phyloP scores from a whole-genome alignment of 2,329 filamentous ascomycete species.

The Paracoccidioides lutzii region DNA sequence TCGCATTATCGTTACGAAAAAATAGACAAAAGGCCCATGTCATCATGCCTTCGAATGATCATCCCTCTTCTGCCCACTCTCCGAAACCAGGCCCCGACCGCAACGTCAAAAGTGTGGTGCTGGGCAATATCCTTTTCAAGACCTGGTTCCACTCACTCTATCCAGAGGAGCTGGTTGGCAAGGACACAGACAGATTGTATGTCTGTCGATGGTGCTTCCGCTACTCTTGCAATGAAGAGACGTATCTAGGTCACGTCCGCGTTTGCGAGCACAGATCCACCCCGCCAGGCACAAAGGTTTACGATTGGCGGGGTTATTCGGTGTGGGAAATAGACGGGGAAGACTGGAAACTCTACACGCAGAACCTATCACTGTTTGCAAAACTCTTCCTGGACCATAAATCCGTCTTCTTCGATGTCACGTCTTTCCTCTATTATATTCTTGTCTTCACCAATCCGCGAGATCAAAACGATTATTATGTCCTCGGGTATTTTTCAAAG shows the following conservation, averaged over 20 bases:
- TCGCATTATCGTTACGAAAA: not conserved
- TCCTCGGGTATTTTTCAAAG: conserved; percentile 96
- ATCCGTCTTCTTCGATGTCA: conserved; percentile 94
- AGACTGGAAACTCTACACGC: conserved; percentile 75
- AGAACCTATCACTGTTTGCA: conserved; percentile 89
- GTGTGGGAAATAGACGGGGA: conserved; percentile 92
- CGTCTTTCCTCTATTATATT: conserved; percentile 87
- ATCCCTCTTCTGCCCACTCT: conserved; percentile 11
- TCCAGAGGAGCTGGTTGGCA: conserved; percentile 49
- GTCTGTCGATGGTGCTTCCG: conserved; percentile 92
- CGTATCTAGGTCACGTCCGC: conserved; percentile 28
- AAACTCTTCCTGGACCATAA: conserved; percentile 98
- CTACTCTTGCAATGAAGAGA: conserved; percentile 47
- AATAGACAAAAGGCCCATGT: not conserved
- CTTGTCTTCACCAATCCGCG: conserved; percentile 57
- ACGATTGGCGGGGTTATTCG: conserved; percentile 66
- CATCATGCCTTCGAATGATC: conserved; percentile 1
- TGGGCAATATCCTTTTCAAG: conserved; percentile 71
- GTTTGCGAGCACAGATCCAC: conserved; percentile 43
- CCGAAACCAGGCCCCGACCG: conserved; percentile 41
- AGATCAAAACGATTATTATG: conserved; percentile 37
- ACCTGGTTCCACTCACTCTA: conserved; percentile 94
- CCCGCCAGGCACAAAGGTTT: conserved; percentile 61
- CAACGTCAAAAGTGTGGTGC: conserved; percentile 75
- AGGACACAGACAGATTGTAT: conserved; percentile 51